Conservation (phyloP, 768 basidiomycete species). For the Plicaturopsis crispa region DNA sequence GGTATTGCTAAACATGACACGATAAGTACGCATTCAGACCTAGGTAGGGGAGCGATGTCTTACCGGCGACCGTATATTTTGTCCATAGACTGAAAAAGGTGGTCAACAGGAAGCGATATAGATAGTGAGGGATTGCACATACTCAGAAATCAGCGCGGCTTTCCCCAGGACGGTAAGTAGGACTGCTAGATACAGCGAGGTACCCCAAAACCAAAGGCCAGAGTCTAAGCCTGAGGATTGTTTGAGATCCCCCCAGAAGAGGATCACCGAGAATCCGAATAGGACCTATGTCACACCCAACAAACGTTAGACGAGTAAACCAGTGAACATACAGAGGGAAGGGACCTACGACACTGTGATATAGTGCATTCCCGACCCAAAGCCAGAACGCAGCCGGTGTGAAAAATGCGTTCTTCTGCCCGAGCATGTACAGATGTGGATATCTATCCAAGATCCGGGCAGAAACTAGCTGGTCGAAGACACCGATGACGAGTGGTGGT, state of each 20-base stretch:
- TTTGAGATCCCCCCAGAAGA: slow-evolving; percentile 92
- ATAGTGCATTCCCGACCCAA: slow-evolving; percentile 84
- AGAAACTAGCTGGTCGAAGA: slow-evolving; percentile 98
- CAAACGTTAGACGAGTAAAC: slow-evolving; percentile 1
- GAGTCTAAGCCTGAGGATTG: slow-evolving; percentile 73
- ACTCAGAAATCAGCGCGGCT: slow-evolving; percentile 97
- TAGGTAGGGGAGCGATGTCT: slow-evolving; percentile 11
- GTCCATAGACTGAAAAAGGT: slow-evolving; percentile 80
- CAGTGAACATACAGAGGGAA: not conserved
- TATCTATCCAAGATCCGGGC: slow-evolving; percentile 95
- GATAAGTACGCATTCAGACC: slow-evolving; percentile 3
- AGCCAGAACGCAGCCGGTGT: slow-evolving; percentile 87
- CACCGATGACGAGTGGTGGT: slow-evolving; percentile 93
- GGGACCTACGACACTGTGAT: slow-evolving; percentile 73
- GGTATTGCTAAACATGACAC: slow-evolving; percentile 65
- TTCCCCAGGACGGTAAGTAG: slow-evolving; percentile 94
- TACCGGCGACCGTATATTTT: slow-evolving; percentile 93
- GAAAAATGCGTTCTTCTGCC: slow-evolving; percentile 93
- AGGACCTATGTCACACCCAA: slow-evolving; percentile 67
- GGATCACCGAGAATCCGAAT: slow-evolving; percentile 79
- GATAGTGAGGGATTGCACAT: slow-evolving; percentile 23
- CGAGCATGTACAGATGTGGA: slow-evolving; percentile 91
- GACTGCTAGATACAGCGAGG: slow-evolving; percentile 88
- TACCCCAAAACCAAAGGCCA: slow-evolving; percentile 99
- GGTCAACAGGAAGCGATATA: slow-evolving; percentile 3